Percentiles rank a stretch among this genome's conserved stretches.
Conservation (phyloP, 2,329 filamentous ascomycete species). For the Aureobasidium sp. region DNA sequence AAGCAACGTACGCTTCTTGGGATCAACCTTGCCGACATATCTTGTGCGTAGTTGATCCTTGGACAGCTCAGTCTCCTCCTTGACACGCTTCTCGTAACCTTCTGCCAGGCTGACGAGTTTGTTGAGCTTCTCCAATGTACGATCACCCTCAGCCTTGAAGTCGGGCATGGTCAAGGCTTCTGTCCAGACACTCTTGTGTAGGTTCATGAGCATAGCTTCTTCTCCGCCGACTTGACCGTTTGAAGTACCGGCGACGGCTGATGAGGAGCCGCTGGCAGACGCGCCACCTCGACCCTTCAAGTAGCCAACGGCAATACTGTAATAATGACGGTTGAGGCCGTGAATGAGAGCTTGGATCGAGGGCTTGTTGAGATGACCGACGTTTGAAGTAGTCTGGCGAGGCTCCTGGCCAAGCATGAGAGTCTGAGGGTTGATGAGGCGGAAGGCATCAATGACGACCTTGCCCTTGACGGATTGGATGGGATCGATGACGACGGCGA, state of each 20-base stretch:
- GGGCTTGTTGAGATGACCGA: slow-evolving; percentile 97
- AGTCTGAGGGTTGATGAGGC: slow-evolving; percentile 94
- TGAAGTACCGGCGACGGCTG: slow-evolving; percentile 5
- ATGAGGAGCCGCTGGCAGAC: slow-evolving; percentile 5
- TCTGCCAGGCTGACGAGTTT: slow-evolving; percentile 84
- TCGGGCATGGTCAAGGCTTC: slow-evolving; percentile 96
- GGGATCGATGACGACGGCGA: slow-evolving; percentile 95
- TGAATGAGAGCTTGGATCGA: slow-evolving; percentile 99
- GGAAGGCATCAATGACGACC: slow-evolving; percentile 98
- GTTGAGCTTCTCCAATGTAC: slow-evolving; percentile 83
- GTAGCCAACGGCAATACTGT: slow-evolving; percentile 98
- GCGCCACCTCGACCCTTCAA: slow-evolving; percentile 53
- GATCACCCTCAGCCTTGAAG: slow-evolving; percentile 74
- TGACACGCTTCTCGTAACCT: slow-evolving; percentile 96
- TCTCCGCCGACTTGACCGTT: slow-evolving; percentile 53
- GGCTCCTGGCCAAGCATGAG: slow-evolving; percentile 98
- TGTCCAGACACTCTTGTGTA: slow-evolving; percentile 99
- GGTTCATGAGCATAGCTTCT: slow-evolving; percentile 99
- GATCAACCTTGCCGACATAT: slow-evolving; percentile 97
- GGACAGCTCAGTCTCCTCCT: slow-evolving; percentile 94
- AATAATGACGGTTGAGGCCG: slow-evolving; percentile 96
- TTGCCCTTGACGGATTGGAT: slow-evolving; percentile 99
- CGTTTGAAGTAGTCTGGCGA: slow-evolving; percentile 92
- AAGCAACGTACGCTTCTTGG: slow-evolving; percentile 72
- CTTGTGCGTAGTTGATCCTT: slow-evolving; percentile 98